Evolutionary conservation across 192 early-diverging fungal species (phyloP), one percentile per base, ranked within the genome.

Genomic region (Entophlyctis luteolus): DNA sequence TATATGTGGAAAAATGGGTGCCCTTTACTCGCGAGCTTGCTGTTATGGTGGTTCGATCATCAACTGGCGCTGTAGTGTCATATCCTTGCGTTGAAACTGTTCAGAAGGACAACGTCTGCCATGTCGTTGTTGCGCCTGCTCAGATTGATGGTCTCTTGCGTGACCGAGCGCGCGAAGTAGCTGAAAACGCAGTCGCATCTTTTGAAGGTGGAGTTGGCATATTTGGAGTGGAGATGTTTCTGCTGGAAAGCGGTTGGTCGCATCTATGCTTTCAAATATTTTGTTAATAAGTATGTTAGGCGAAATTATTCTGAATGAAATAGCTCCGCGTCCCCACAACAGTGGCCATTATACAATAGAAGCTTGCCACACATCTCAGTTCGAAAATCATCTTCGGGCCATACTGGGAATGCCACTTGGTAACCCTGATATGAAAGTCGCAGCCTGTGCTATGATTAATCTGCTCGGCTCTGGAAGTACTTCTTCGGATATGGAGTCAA

Each of bases 271-370:
- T 42, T 42, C 8, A 42, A 12, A 42, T 42, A 12, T 42, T 42
- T 42, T n/a, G 39, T 42, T 42, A 12, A 42, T 42, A 42, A 42
- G 10, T 42, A 12, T 42, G 8, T 42, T 62, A 90, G 89, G 83
- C 38, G 77, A 84, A 3, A 87, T 99, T 53, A 73, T 93, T 22
- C 77, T 99, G 68, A 99, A 99, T 75, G 97, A 99, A 78, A 95
- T 99, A 68, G 97, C 97, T 14, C 97, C 97, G 36, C 89, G 97
- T 5, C 95, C 97, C 25, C 97, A 99, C 80, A 99, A 99, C 79
- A 96, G 94, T 55, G 97, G 97, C 71, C 97, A 99, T 73, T 98
- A 97, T 73, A 98, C 97, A 6, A 96, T 92, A 67, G 97, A 99
- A 68, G 94, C 95, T 0, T 98, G 93, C 73, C 78, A 91, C 69